phyloP scores from a whole-genome alignment of 1,139 yeast species.

The Diutina siamensis region DNA sequence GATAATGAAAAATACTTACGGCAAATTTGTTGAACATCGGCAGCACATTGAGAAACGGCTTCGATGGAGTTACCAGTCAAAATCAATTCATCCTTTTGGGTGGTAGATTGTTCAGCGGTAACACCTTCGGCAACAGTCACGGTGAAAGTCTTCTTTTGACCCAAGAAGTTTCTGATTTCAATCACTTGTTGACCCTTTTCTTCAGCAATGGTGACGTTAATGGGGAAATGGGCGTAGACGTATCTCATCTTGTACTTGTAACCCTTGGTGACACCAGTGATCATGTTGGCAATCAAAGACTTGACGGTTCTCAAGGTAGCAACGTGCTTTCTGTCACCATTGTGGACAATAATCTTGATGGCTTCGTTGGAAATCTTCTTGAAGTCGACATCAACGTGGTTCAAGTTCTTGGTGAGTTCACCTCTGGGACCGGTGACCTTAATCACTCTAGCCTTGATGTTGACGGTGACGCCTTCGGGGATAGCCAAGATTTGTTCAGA shows the following conservation, averaged over 20 bases:
- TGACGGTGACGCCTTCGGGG: constrained; percentile 91
- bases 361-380: constrained; percentile 56
- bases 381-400: constrained; percentile 94
- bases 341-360: constrained; percentile 87
- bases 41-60: constrained; percentile 97
- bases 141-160: constrained; percentile 93
- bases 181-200: constrained; percentile 64
- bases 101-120: constrained; percentile 63
- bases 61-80: constrained; percentile 95
- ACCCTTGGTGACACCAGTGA: constrained; percentile 99
- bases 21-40: constrained; percentile 97
- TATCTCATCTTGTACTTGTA: constrained; percentile 99
- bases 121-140: constrained; percentile 87
- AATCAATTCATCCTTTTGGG: constrained; percentile 89
- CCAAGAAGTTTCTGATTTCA: constrained; percentile 98
- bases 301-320: constrained; percentile 99
- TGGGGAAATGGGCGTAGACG: constrained; percentile 99
- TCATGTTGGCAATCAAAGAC: constrained; percentile 85
- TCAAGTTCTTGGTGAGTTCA: constrained; percentile 77
- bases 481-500: constrained; percentile 84
- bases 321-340: constrained; percentile 99
- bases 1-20: constrained; percentile 21
- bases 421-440: constrained; percentile 99
- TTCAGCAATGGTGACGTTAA: constrained; percentile 84
- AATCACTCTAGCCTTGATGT: constrained; percentile 85